phyloP scores from a whole-genome alignment of 1,139 yeast species.

The Hansenula lynferdii region DNA sequence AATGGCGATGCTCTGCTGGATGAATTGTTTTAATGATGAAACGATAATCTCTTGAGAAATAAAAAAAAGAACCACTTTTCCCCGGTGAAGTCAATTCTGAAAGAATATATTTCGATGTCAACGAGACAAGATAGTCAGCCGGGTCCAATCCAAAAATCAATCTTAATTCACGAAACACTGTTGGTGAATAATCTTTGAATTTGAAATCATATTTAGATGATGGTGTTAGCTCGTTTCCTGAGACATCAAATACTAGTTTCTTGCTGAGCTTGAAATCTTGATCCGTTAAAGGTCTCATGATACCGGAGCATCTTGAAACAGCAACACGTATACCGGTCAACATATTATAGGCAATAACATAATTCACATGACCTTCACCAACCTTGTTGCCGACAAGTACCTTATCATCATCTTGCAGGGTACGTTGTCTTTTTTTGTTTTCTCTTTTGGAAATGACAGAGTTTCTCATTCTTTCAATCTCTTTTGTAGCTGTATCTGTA shows the following conservation, averaged over 20 bases:
- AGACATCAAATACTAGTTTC: slow-evolving; percentile 80
- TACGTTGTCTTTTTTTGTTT: slow-evolving; percentile 26
- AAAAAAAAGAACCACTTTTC: slow-evolving; percentile 93
- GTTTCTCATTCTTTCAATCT: slow-evolving; percentile 39
- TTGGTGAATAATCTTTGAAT: slow-evolving; percentile 94
- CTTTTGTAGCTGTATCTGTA: slow-evolving; percentile 31
- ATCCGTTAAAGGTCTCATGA: slow-evolving; percentile 66
- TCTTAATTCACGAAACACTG: slow-evolving; percentile 85
- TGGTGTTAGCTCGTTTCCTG: slow-evolving; percentile 88
- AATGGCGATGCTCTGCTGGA: slow-evolving; percentile 84
- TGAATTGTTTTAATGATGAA: slow-evolving; percentile 96
- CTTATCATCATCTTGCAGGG: slow-evolving; percentile 19
- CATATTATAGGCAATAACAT: slow-evolving; percentile 95
- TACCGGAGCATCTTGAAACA: slow-evolving; percentile 86
- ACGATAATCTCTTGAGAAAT: slow-evolving; percentile 88
- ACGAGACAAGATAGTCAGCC: slow-evolving; percentile 88
- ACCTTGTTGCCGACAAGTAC: slow-evolving; percentile 79
- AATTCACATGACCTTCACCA: slow-evolving; percentile 89
- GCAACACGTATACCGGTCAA: slow-evolving; percentile 95
- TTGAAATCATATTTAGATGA: slow-evolving; percentile 93
- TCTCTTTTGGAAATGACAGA: slow-evolving; percentile 29
- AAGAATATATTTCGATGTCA: slow-evolving; percentile 88
- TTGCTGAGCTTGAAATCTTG: slow-evolving; percentile 68
- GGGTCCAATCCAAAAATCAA: slow-evolving; percentile 83
- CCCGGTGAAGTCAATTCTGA: slow-evolving; percentile 96